Evolutionary conservation across 2,329 filamentous ascomycete genomes (phyloP).

Genomic region (Aspergillus novofumigatus): DNA sequence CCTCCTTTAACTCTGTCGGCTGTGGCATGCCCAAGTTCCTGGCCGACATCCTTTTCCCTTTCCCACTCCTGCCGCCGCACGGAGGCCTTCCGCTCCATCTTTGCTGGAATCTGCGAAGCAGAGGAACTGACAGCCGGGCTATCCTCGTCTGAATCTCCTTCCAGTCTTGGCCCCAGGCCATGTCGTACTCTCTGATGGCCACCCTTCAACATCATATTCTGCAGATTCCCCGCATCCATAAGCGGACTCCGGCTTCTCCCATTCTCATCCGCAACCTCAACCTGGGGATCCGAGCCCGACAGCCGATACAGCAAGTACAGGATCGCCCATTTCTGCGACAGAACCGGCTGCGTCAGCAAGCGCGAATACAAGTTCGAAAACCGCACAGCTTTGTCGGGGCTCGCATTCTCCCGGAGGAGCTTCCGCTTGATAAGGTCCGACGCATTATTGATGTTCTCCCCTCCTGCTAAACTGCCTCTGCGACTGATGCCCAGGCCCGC

Average conservation of each 20-base stretch:
- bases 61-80: slow-evolving; percentile 19
- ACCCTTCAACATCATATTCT: slow-evolving; percentile 33
- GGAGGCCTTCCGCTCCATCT: slow-evolving; percentile 24
- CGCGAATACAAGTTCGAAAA: slow-evolving; percentile 90
- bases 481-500: slow-evolving; percentile 17
- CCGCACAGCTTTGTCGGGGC: slow-evolving; percentile 68
- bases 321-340: slow-evolving; percentile 96
- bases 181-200: slow-evolving; percentile 14
- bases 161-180: slow-evolving; percentile 18
- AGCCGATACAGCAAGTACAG: slow-evolving; percentile 85
- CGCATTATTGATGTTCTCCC: slow-evolving; percentile 72
- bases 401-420: slow-evolving; percentile 72
- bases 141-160: slow-evolving; percentile 30
- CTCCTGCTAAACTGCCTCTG: slow-evolving; percentile 28
- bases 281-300: slow-evolving; percentile 56
- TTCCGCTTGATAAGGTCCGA: slow-evolving; percentile 88
- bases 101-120: slow-evolving; percentile 33
- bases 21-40: slow-evolving; percentile 8
- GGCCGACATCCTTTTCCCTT: slow-evolving; percentile 16
- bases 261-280: slow-evolving; percentile 20
- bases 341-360: slow-evolving; percentile 76
- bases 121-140: slow-evolving; percentile 40
- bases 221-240: slow-evolving; percentile 36
- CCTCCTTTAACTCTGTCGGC: slow-evolving; percentile 15
- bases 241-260: slow-evolving; percentile 35